phyloP scores from a whole-genome alignment of 768 basidiomycete species.

The Mycena chlorophos region DNA sequence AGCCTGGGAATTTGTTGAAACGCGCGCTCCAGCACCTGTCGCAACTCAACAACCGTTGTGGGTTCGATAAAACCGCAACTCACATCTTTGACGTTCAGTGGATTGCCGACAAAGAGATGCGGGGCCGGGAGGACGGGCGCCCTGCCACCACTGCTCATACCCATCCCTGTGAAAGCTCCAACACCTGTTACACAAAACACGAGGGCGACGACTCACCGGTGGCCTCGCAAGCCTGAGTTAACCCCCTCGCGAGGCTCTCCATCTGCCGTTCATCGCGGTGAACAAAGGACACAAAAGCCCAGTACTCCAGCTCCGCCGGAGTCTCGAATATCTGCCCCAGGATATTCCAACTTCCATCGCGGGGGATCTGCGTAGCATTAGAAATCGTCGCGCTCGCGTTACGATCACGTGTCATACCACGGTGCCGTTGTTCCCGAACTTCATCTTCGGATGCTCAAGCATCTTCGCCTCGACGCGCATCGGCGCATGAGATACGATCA shows the following conservation, averaged over 20 bases:
- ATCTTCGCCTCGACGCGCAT: conserved; percentile 16
- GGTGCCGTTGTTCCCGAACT: conserved; percentile 4
- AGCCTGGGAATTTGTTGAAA: neutral
- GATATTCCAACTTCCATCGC: conserved; percentile 32
- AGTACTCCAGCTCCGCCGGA: conserved; percentile 18
- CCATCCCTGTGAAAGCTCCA: conserved; percentile 1
- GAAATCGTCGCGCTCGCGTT: neutral
- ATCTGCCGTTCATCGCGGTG: neutral
- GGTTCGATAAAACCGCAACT: too few relatives aligned
- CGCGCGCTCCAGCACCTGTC: conserved; percentile 3
- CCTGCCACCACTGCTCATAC: neutral
- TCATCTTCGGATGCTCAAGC: conserved; percentile 19
- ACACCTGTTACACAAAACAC: conserved; percentile 27
- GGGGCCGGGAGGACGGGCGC: too few relatives aligned
- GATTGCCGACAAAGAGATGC: neutral
- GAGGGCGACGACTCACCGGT: too few relatives aligned
- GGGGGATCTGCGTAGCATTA: conserved; percentile 8
- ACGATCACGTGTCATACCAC: neutral
- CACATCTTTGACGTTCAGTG: conserved; percentile 1
- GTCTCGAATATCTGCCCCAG: conserved; percentile 20
- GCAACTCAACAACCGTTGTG: too few relatives aligned
- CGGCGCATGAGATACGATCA: conserved; percentile 18
- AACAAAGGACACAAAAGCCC: conserved; percentile 24
- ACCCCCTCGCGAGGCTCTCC: neutral
- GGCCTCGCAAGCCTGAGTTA: neutral